A percentile compares a stretch with the other conserved stretches of the same genome.
These are phyloP conservation scores for Epicoccum sorghinum DNA, from an alignment of 2,329 filamentous ascomycete species.

Conservation along the genomic window DNA sequence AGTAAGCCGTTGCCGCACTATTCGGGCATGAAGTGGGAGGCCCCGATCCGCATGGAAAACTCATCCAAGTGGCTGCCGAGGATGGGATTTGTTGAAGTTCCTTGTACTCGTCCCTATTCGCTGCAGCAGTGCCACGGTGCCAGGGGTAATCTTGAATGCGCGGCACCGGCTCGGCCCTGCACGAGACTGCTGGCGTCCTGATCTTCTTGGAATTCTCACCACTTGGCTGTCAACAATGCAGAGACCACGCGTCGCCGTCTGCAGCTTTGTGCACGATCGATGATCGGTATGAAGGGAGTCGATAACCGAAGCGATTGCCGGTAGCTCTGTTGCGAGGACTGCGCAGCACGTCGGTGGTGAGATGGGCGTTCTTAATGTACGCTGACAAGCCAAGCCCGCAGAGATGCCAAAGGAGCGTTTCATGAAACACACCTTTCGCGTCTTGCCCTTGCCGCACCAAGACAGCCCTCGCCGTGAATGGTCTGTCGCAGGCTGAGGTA, in stretches of 20 bases:
- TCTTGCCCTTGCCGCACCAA: constrained; percentile 27
- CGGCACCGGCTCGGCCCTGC: constrained; percentile 35
- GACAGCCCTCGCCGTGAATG: constrained; percentile 26
- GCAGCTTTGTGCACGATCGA: neutral
- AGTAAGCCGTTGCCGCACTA: neutral
- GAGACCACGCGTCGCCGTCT: constrained; percentile 22
- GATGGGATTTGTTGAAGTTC: constrained; percentile 21
- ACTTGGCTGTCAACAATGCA: constrained; percentile 25
- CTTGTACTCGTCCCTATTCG: constrained; percentile 18
- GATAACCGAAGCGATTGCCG: neutral
- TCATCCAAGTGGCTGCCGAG: constrained; percentile 19
- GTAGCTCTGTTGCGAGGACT: neutral
- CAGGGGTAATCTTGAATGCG: constrained; percentile 21
- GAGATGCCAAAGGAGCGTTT: constrained; percentile 25
- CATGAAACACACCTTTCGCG: constrained; percentile 29
- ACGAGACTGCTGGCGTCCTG: constrained; percentile 22
- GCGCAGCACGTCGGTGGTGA: constrained; percentile 4
- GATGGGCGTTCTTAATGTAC: constrained; percentile 1
- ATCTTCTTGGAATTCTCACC: constrained; percentile 17
- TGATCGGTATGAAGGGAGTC: neutral
- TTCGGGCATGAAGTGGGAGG: neutral
- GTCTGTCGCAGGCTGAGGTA: constrained; percentile 16
- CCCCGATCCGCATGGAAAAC: constrained; percentile 19
- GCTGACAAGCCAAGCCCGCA: constrained; percentile 16
- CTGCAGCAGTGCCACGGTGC: constrained; percentile 7